phyloP scores from a whole-genome alignment of 2,329 filamentous ascomycete genomes.

The Fusarium nisikadoi region DNA sequence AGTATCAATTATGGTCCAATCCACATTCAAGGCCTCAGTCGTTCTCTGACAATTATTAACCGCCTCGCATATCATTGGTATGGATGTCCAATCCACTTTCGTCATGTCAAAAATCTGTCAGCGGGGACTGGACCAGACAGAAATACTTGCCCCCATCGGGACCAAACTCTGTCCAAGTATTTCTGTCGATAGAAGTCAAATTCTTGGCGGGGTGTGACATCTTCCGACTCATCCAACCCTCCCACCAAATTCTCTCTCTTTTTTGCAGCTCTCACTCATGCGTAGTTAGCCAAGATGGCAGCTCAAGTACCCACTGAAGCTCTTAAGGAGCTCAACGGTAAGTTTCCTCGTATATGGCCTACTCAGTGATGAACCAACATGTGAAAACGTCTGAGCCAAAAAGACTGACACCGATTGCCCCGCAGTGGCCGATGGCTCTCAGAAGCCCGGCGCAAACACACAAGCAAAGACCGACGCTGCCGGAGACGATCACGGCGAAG shows the following conservation, averaged over 20 bases:
- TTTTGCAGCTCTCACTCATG: conserved; percentile 29
- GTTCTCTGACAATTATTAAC: conserved; percentile 3
- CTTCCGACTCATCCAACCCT: conserved; percentile 31
- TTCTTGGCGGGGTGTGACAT: conserved; percentile 41
- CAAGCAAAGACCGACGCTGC: conserved; percentile 53
- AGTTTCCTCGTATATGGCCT: neutral
- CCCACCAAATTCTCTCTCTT: conserved; percentile 37
- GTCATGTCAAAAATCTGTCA: conserved; percentile 42
- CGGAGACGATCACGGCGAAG: conserved; percentile 58
- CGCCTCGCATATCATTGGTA: conserved; percentile 19
- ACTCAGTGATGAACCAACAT: neutral
- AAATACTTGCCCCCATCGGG: neutral
- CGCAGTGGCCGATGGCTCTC: conserved; percentile 55
- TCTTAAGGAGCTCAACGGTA: conserved; percentile 58
- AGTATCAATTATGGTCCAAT: neutral
- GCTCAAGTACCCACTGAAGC: conserved; percentile 56
- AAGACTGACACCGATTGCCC: conserved; percentile 19
- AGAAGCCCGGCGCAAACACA: conserved; percentile 54
- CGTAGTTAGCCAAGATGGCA: conserved; percentile 52
- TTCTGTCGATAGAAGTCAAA: conserved; percentile 33
- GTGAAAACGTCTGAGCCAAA: neutral
- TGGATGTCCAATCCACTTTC: conserved; percentile 31
- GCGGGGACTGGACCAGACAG: conserved; percentile 28
- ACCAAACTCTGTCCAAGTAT: neutral
- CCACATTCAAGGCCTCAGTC: neutral